phyloP scores from a whole-genome alignment of 2,329 filamentous ascomycete species.

The Beauveria australis region DNA sequence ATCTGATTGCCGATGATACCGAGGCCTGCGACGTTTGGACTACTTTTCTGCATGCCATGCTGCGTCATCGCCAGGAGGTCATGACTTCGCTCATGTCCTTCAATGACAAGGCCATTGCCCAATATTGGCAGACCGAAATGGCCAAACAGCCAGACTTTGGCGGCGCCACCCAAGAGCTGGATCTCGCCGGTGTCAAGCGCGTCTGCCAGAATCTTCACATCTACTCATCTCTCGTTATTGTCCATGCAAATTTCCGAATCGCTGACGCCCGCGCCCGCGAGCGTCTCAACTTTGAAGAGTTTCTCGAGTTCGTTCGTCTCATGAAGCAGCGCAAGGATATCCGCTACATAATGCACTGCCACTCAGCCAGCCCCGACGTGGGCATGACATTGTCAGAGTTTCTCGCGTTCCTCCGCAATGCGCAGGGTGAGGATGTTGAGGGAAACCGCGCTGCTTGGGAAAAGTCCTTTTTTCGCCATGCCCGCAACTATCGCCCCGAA shows the following conservation, averaged over 20 bases:
- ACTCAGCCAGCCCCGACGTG: constrained; percentile 48
- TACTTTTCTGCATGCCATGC: constrained; percentile 72
- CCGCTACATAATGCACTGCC: constrained; percentile 58
- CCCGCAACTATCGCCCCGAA: constrained; percentile 48
- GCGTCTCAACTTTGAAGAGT: constrained; percentile 69
- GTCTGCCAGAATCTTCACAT: constrained; percentile 89
- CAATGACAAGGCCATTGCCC: constrained; percentile 69
- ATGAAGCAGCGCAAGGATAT: constrained; percentile 83
- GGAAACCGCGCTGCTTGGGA: constrained; percentile 60
- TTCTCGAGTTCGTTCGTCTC: constrained; percentile 71
- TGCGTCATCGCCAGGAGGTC: constrained; percentile 76
- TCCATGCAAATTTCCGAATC: constrained; percentile 65
- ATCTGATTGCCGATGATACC: constrained; percentile 71
- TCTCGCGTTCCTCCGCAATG: constrained; percentile 60
- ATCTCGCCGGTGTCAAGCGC: constrained; percentile 69
- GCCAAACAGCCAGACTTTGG: constrained; percentile 51
- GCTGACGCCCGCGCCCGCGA: constrained; percentile 59
- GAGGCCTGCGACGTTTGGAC: constrained; percentile 73
- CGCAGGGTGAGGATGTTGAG: constrained; percentile 70
- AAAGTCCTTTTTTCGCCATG: constrained; percentile 61
- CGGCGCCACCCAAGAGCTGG: constrained; percentile 60
- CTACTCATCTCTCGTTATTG: constrained; percentile 68
- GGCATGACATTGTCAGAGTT: constrained; percentile 70
- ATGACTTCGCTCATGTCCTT: constrained; percentile 87
- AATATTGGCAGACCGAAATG: constrained; percentile 85